Evolutionary conservation across 352 stramenopile species (phyloP), one percentile per base, ranked within the genome.

Genomic region (Phytophthora capsici): DNA sequence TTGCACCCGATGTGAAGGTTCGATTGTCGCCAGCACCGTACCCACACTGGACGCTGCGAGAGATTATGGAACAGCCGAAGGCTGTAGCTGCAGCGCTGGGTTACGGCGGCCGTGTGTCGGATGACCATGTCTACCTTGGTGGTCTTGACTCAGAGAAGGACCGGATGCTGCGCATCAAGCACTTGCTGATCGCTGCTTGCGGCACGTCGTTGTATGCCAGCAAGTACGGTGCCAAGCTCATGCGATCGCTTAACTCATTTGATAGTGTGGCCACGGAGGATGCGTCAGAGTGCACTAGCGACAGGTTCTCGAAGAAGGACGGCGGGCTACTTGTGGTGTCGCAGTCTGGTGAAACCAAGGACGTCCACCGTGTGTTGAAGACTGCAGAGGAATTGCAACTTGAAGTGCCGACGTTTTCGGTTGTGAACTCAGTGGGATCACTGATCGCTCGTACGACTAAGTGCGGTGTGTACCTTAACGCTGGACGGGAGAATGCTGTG

Each of bases 391-490:
- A 92, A 46, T 36, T 75, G 43, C 73, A 82, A 17, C 44, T 76
- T 14, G 88, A 93, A 52, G 75, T 94, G 14, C 88, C 85, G 9
- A 91, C 79, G 34, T 90, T 99, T 61, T 98, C 89, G 47, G 91
- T 99, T 19, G 97, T 99, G 14, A 99, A 99, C 80, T 77, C 95
- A 14, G 97, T 99, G 19, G 97, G 97, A 22, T 98, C 93, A 65
- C 86, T 98, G 40, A 99, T 99, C 73, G 97, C 97, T 3, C 88
- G 97, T 16, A 93, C 86, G 14, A 95, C 86, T 30, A 93, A 93
- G 65, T 89, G 98, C 38, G 97, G 98, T 49, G 96, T 99, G 20
- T 99, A 99, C 77, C 93, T 99, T 54, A 99, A 99, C 71, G 97
- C 97, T 23, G 98, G 98, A 28, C 93, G 96, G 41, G 98, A 99